These are phyloP conservation scores for Hymenoscyphus occultus DNA, from an alignment of 2,329 filamentous ascomycete genomes.

Conservation along the genomic window DNA sequence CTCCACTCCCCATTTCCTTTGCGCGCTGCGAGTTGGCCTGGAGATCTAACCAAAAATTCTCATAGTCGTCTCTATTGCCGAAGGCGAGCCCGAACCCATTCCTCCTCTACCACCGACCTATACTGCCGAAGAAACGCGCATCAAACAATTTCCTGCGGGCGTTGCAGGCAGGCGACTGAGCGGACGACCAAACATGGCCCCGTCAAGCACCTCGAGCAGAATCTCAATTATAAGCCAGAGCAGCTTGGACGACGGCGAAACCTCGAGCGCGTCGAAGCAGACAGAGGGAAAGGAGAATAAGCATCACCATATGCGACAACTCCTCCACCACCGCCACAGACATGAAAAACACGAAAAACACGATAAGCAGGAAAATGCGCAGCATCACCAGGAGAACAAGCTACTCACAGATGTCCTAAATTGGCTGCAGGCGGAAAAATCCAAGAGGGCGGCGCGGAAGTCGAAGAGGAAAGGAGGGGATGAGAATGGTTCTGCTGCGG, in stretches of 20 bases:
- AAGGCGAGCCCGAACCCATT: slow-evolving; percentile 27
- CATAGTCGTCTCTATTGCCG: slow-evolving; percentile 35
- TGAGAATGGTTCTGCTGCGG: not conserved
- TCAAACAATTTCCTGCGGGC: slow-evolving; percentile 30
- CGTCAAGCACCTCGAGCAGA: slow-evolving; percentile 25
- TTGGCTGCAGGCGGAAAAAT: slow-evolving; percentile 80
- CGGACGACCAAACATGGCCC: slow-evolving; percentile 26
- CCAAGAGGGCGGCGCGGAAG: slow-evolving; percentile 58
- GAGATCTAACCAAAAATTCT: not conserved
- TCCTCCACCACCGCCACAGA: slow-evolving; percentile 16
- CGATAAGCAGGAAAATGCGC: slow-evolving; percentile 33
- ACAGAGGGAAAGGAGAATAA: slow-evolving; percentile 14
- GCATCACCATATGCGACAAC: slow-evolving; percentile 11
- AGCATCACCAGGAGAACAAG: slow-evolving; percentile 41
- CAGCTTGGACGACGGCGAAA: slow-evolving; percentile 28
- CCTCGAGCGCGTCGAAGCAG: not conserved
- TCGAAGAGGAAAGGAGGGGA: slow-evolving; percentile 40
- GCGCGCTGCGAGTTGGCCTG: not conserved
- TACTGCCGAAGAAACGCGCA: slow-evolving; percentile 24
- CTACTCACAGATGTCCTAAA: slow-evolving; percentile 72
- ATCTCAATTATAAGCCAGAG: slow-evolving; percentile 27
- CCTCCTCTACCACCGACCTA: slow-evolving; percentile 13
- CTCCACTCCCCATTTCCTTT: slow-evolving; percentile 10
- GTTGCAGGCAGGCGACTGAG: slow-evolving; percentile 28
- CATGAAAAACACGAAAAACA: slow-evolving; percentile 22